Conservation (phyloP, 140 eudicot species). For the Oenanthe javanica region DNA sequence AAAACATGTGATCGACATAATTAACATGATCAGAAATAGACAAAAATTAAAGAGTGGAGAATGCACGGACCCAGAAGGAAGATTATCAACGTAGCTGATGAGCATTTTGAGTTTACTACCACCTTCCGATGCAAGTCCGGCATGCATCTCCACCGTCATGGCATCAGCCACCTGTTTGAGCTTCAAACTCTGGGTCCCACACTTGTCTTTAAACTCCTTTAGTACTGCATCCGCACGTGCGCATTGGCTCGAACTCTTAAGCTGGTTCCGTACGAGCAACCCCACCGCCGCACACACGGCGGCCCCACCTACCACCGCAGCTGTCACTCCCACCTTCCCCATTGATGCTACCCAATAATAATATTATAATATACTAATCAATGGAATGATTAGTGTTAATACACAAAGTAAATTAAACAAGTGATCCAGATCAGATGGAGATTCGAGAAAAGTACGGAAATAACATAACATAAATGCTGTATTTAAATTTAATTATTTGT, state of each 20-base stretch:
- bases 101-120: slow-evolving; percentile 80
- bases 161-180: slow-evolving; percentile 64
- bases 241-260: not conserved
- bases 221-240: slow-evolving; percentile 20
- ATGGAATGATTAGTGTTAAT: not conserved
- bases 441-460: slow-evolving; percentile 4
- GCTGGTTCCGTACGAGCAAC: not conserved
- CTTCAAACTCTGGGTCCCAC: slow-evolving; percentile 43
- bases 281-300: slow-evolving; percentile 11
- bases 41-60: too few species aligned
- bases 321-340: not conserved
- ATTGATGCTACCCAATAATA: not conserved
- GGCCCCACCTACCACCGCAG: not conserved
- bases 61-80: slow-evolving; percentile 56
- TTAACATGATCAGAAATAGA: not conserved
- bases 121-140: slow-evolving; percentile 78
- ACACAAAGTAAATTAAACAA: not conserved
- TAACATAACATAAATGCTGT: not conserved
- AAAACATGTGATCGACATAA: not conserved
- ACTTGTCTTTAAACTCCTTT: slow-evolving; percentile 57
- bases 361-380: not conserved
- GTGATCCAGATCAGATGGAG: not conserved
- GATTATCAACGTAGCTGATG: slow-evolving; percentile 76
- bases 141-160: slow-evolving; percentile 86
- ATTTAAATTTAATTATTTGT: too few species aligned